Conservation (phyloP, 148 eudicot genomes). For the Rhododendron mucronatum region DNA sequence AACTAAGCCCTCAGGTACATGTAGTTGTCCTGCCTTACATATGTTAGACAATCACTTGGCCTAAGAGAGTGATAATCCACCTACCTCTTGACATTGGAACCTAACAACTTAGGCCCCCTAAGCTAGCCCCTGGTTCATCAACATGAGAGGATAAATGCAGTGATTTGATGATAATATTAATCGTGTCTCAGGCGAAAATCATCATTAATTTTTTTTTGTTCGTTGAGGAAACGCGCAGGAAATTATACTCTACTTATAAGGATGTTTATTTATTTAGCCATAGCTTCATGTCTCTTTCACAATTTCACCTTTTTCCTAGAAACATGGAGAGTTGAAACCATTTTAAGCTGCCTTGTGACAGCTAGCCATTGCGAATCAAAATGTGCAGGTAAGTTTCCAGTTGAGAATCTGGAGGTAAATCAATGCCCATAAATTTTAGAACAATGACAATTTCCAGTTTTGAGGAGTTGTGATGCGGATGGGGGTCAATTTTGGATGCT, state of each 20-base stretch:
- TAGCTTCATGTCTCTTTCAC: not conserved
- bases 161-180: not conserved
- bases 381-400: not conserved
- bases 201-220: not conserved
- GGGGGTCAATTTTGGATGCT: not conserved
- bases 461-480: not conserved
- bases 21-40: not conserved
- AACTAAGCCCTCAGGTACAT: not conserved
- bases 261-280: not conserved
- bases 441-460: not conserved
- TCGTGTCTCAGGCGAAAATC: not conserved
- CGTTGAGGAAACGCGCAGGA: not conserved
- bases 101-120: not conserved
- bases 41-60: not conserved
- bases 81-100: not conserved
- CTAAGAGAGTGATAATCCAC: not conserved
- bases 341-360: not conserved
- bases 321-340: not conserved
- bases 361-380: not conserved
- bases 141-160: not conserved
- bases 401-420: not conserved
- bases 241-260: not conserved
- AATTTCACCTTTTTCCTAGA: not conserved
- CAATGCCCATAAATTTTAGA: not conserved
- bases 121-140: not conserved